Base-by-base conservation (phyloP, 345 rosid species). In the Hypericum perforatum region DNA sequence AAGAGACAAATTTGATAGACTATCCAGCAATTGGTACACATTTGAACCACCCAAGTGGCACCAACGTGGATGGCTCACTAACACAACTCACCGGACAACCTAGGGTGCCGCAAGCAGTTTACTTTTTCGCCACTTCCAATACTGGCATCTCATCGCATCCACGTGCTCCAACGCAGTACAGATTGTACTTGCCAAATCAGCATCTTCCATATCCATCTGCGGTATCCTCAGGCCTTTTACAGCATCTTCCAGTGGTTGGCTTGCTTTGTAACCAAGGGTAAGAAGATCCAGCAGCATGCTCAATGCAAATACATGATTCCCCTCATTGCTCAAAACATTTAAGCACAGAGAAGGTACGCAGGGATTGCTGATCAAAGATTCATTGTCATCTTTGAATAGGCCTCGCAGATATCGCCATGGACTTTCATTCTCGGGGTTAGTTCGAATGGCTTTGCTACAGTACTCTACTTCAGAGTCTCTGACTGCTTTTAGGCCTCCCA, bases 331-430 rank as follows among this genome's bases (percentile, higher is more conserved):
- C 56, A 88, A 67, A 57, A 83, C 78, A 38, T 64, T 64, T 67
- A 88, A 66, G 71, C 98, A 92, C 16, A 76, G 70, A 0, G 81
- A 77, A 9, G 90, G 64, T 11, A 85, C 75, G 54, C 62, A 66
- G 15, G 76, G 70, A 78, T 85, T 81, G 41, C 66, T 73, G 52
- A 80, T 61, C 88, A 72, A 79, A 15, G 71, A 71, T 37, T 68
- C 53, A 7, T 49, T 50, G 43, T 81, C 71, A 6, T 61, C 86
- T 54, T 74, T 80, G 81, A 85, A 88, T 53, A 88, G 95, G 37
- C 94, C 90, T 42, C 77, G 74, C 16, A 80, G 85, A 81, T 85
- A 92, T 54, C 95, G 71, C 95, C 96, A 88, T 7, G 94, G 82
- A 61, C 96, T 81, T 75, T 88, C 96, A 9, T 92, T 92, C 45